Conservation (phyloP, 495 filamentous ascomycete genomes). For the Xylaria intraflava region DNA sequence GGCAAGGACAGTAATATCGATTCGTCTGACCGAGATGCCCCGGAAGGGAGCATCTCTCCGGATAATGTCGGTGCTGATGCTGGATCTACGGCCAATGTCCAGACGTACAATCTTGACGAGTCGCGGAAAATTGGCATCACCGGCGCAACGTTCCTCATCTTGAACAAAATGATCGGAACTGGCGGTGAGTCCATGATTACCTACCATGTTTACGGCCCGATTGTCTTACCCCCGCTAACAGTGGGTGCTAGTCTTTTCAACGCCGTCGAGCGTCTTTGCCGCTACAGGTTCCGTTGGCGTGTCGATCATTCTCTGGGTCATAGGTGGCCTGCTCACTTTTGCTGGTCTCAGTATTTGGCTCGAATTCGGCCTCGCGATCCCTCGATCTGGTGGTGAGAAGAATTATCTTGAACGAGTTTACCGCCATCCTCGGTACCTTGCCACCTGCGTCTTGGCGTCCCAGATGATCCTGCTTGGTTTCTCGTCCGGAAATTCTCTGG, state of each 20-base stretch:
- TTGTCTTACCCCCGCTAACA: not conserved
- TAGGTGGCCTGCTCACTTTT: slow-evolving; percentile 34
- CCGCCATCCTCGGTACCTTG: slow-evolving; percentile 57
- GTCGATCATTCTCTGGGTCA: slow-evolving; percentile 32
- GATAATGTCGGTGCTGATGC: slow-evolving; percentile 12
- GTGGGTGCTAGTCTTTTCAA: slow-evolving; percentile 41
- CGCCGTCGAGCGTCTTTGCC: slow-evolving; percentile 42
- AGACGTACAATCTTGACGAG: slow-evolving; percentile 39
- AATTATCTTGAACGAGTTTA: slow-evolving; percentile 65
- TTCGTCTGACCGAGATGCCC: slow-evolving; percentile 8
- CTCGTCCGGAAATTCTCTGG: slow-evolving; percentile 55
- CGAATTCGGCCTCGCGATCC: slow-evolving; percentile 46
- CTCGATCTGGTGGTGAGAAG: slow-evolving; percentile 53
- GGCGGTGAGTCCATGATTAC: slow-evolving; percentile 39
- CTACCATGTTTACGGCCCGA: not conserved
- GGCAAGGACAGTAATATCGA: not conserved
- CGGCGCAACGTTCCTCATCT: slow-evolving; percentile 47
- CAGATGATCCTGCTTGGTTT: slow-evolving; percentile 53
- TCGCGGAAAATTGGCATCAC: slow-evolving; percentile 45
- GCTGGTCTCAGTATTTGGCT: slow-evolving; percentile 43
- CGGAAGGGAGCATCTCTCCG: slow-evolving; percentile 8
- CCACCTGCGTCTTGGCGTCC: slow-evolving; percentile 55
- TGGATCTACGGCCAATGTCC: slow-evolving; percentile 22
- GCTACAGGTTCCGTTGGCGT: slow-evolving; percentile 42
- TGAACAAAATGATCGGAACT: slow-evolving; percentile 56